Evolutionary conservation across 2,329 filamentous ascomycete species (phyloP), one percentile per base, ranked within the genome.

Genomic region (Cytospora schulzeri): DNA sequence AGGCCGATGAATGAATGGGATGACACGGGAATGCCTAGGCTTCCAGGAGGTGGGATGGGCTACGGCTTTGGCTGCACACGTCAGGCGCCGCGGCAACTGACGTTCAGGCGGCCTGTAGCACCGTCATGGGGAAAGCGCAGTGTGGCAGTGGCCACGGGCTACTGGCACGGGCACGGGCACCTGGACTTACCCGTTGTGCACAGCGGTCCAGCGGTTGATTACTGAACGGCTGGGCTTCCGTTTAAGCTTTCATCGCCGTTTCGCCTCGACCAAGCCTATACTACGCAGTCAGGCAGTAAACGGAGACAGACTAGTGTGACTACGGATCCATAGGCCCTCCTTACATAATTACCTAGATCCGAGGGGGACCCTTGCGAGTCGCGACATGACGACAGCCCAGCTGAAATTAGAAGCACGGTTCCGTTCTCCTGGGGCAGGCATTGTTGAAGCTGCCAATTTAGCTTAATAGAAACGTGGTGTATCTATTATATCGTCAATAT

Each of bases 371-470:
- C 52, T 41, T 41, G 51, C n/a, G 55, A 41, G 29, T 52, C 11
- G 59, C 50, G 55, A 41, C 41, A 60, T 66, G 64, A 66, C 64
- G 64, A 66, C 57, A 57, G 38, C 56, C 60, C 61, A 48, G 60
- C 64, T 48, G 64, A 66, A 60, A 66, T 66, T 66, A 66, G 64
- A 63, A 66, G 64, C 64, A 62, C 60, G 45, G 54, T 50, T 53
- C 60, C 55, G 51, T 61, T 61, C 50, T 22, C 35, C 35, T 33
- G 53, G 48, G 41, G 51, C 48, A 50, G 60, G 50, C 55, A 35
- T 45, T 41, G 33, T 51, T 14, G 35, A 53, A 63, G 56, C 55
- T 66, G 50, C 60, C 56, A 28, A 57, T 48, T 55, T 64, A 61
- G 62, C 57, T 60, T 51, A 63, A 62, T 29, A 51, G 60, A 51